Evolutionary conservation across 2,329 filamentous ascomycete genomes (phyloP).

Genomic region (Diaporthe longicolla): DNA sequence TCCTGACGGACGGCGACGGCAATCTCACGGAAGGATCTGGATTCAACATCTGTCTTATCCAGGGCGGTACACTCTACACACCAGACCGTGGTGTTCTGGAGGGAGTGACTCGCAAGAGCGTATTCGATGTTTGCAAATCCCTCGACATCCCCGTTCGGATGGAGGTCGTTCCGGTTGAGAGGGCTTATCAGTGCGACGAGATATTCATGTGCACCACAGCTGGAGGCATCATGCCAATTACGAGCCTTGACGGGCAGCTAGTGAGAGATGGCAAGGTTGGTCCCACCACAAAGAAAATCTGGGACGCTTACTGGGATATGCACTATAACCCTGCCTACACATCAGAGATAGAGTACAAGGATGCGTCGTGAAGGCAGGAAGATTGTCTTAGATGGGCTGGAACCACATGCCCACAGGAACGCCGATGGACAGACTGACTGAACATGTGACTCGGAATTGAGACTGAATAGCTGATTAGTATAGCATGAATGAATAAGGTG

Average conservation of each 20-base stretch:
- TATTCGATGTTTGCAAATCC: constrained; percentile 57
- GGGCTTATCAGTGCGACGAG: constrained; percentile 61
- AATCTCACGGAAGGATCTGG: constrained; percentile 66
- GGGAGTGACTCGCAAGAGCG: constrained; percentile 64
- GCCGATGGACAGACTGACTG: neutral
- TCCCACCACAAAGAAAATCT: constrained; percentile 61
- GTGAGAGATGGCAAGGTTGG: constrained; percentile 60
- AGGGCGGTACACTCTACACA: constrained; percentile 60
- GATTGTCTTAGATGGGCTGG: neutral
- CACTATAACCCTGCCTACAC: constrained; percentile 54
- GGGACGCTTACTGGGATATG: constrained; percentile 65
- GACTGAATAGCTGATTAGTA: neutral
- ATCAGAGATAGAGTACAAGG: constrained; percentile 6
- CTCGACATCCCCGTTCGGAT: constrained; percentile 54
- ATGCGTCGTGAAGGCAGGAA: neutral
- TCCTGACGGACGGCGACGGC: constrained; percentile 64
- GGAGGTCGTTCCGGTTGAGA: constrained; percentile 58
- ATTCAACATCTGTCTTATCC: constrained; percentile 63
- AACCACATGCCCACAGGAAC: neutral
- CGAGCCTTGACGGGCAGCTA: constrained; percentile 57
- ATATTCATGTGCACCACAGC: constrained; percentile 68
- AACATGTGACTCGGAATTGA: neutral
- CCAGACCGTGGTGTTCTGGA: constrained; percentile 62
- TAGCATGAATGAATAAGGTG: neutral
- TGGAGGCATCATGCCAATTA: constrained; percentile 68